A percentile compares a stretch with the other conserved stretches of the same genome.
Evolutionary conservation across 2,329 filamentous ascomycete species (phyloP).

Genomic region (Beauveria sp.): DNA sequence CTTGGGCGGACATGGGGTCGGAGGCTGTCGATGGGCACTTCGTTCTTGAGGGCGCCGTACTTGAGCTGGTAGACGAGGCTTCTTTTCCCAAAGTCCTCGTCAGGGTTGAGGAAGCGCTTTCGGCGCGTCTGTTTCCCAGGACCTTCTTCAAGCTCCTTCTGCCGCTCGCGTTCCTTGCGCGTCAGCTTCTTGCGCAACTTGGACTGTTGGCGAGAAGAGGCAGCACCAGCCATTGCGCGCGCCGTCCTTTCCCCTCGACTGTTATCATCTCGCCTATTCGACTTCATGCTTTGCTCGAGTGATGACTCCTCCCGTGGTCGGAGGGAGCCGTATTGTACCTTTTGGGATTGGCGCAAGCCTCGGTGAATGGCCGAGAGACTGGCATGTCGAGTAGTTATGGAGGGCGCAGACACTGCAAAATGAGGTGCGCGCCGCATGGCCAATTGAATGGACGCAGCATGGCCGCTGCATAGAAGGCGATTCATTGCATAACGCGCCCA

Average conservation of each 20-base stretch:
- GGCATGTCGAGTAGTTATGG: conserved; percentile 19
- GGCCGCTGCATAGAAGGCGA: conserved; percentile 11
- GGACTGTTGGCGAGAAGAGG: conserved; percentile 25
- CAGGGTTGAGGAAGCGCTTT: conserved; percentile 45
- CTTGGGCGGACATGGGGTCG: conserved; percentile 19
- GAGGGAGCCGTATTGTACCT: conserved; percentile 21
- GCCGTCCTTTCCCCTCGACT: conserved; percentile 14
- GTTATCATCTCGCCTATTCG: background rate
- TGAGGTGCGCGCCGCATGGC: background rate
- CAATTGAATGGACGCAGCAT: background rate
- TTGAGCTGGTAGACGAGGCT: conserved; percentile 50
- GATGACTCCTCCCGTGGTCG: conserved; percentile 2
- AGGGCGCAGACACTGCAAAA: background rate
- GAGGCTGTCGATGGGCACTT: conserved; percentile 18
- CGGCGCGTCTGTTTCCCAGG: conserved; percentile 35
- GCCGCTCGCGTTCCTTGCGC: conserved; percentile 26
- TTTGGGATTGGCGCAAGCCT: conserved; percentile 49
- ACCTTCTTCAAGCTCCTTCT: conserved; percentile 22
- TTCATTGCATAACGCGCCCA: conserved; percentile 14
- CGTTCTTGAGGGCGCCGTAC: conserved; percentile 32
- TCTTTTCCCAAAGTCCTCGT: conserved; percentile 42
- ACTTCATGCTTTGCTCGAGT: background rate
- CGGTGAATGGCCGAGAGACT: conserved; percentile 60
- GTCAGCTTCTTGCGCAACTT: conserved; percentile 48
- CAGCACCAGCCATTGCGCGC: conserved; percentile 22